These are phyloP conservation scores for Dendrobium huoshanense DNA, from an alignment of 106 monocot species.

Conservation along the genomic window DNA sequence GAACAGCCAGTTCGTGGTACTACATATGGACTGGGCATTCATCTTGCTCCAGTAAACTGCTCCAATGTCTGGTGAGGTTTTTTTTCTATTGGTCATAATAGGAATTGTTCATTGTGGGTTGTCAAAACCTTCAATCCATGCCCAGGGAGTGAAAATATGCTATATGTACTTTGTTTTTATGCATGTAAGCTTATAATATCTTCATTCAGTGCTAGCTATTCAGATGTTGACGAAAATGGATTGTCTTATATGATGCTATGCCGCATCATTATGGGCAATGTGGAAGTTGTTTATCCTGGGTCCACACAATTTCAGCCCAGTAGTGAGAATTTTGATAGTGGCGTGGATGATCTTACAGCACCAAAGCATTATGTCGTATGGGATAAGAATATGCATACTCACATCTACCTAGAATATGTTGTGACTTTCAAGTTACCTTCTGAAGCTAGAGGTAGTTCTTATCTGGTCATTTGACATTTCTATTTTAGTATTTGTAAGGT, in stretches of 20 bases:
- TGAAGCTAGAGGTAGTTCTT: slow-evolving; percentile 48
- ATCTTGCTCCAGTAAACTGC: slow-evolving; percentile 49
- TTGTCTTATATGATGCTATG: slow-evolving; percentile 58
- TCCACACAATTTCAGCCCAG: slow-evolving; percentile 63
- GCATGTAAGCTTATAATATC: neutral
- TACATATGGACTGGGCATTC: slow-evolving; percentile 43
- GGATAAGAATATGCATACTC: slow-evolving; percentile 35
- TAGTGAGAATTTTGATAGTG: slow-evolving; percentile 54
- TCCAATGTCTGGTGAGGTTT: slow-evolving; percentile 48
- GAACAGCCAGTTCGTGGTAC: slow-evolving; percentile 14
- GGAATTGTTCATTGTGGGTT: neutral
- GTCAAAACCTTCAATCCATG: slow-evolving; percentile 2
- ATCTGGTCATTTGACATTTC: neutral
- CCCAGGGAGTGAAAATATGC: neutral
- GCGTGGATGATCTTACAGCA: slow-evolving; percentile 53
- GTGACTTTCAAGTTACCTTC: slow-evolving; percentile 41
- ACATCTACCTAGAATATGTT: slow-evolving; percentile 62
- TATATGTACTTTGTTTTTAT: neutral
- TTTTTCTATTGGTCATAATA: neutral
- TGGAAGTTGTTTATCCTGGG: slow-evolving; percentile 39
- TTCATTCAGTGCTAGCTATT: slow-evolving; percentile 34
- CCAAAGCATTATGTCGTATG: slow-evolving; percentile 68
- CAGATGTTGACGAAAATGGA: slow-evolving; percentile 60
- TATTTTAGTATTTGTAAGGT: slow-evolving; percentile 6
- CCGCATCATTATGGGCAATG: slow-evolving; percentile 68